These are phyloP conservation scores for Penicillium simplicissimum DNA, from an alignment of 495 filamentous ascomycete genomes.

Conservation along the genomic window DNA sequence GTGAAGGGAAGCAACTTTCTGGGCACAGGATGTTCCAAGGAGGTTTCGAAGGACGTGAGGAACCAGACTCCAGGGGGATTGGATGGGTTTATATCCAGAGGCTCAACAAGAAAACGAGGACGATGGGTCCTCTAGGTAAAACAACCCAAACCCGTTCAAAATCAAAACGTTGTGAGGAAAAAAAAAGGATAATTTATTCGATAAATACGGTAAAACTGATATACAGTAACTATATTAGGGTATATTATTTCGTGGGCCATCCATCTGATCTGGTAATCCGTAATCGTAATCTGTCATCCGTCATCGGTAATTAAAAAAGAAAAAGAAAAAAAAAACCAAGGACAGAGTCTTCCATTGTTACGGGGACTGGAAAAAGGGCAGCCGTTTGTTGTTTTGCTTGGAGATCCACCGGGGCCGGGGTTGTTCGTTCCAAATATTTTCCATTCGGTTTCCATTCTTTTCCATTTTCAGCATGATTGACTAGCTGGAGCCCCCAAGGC, in stretches of 20 bases:
- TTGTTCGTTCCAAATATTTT: slow-evolving; percentile 18
- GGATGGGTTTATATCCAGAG: slow-evolving; percentile 28
- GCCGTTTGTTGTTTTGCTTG: slow-evolving; percentile 14
- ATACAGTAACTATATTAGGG: background rate
- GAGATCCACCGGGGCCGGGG: slow-evolving; percentile 14
- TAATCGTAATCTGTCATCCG: background rate
- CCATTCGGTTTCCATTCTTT: slow-evolving; percentile 6
- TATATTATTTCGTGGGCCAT: background rate
- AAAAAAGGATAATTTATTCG: slow-evolving; percentile 1
- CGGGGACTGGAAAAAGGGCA: slow-evolving; percentile 15
- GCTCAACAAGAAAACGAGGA: slow-evolving; percentile 17
- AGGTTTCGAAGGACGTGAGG: background rate
- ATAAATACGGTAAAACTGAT: background rate
- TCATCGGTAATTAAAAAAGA: slow-evolving; percentile 4
- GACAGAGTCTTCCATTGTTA: slow-evolving; percentile 28
- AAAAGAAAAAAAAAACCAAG: background rate
- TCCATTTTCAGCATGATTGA: background rate
- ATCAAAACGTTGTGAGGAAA: background rate
- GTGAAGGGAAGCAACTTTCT: background rate
- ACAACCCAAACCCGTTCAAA: slow-evolving; percentile 1
- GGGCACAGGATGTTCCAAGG: background rate
- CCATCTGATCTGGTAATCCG: background rate
- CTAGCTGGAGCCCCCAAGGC: background rate
- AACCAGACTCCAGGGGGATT: background rate
- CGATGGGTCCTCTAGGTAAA: slow-evolving; percentile 15